These are phyloP conservation scores for Taiwanofungus camphoratus DNA, from an alignment of 1,284 basidiomycete genomes.

Conservation along the genomic window DNA sequence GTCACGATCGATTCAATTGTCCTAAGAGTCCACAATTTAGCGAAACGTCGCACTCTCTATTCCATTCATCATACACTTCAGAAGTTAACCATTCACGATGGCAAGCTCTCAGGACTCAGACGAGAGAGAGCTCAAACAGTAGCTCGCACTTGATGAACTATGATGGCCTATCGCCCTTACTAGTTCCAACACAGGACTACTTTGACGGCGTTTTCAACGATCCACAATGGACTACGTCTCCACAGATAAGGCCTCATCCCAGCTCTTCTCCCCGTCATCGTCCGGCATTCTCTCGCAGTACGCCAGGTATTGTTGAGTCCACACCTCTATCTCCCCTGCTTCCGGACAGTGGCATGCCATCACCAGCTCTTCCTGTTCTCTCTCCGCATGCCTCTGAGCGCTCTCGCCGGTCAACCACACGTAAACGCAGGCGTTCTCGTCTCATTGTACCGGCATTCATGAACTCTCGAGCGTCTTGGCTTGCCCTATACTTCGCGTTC, in stretches of 20 bases:
- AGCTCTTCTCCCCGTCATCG: conserved; percentile 19
- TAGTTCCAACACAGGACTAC: not conserved
- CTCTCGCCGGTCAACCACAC: conserved; percentile 5
- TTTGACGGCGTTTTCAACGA: not conserved
- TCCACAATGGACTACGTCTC: not conserved
- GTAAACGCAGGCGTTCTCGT: conserved; percentile 2
- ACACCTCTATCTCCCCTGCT: conserved; percentile 10
- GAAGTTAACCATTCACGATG: conserved; percentile 4
- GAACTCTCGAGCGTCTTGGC: conserved; percentile 50
- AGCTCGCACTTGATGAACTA: not conserved
- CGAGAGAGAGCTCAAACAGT: not conserved
- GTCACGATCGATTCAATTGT: not conserved
- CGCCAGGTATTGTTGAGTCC: conserved; percentile 10
- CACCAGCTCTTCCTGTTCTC: conserved; percentile 19
- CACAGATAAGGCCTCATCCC: conserved; percentile 1
- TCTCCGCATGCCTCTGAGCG: conserved; percentile 16
- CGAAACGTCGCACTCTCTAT: not conserved
- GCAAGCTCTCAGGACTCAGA: conserved; percentile 3
- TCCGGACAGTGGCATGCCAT: conserved; percentile 9
- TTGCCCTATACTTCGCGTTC: conserved; percentile 80
- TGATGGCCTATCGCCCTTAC: conserved; percentile 2
- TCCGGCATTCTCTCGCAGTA: conserved; percentile 15
- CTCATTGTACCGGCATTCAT: conserved; percentile 15
- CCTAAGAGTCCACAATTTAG: conserved; percentile 1
- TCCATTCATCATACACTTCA: conserved; percentile 1